Base-by-base conservation (phyloP, 805 yeast species). In the Huiozyma sinensis region DNA sequence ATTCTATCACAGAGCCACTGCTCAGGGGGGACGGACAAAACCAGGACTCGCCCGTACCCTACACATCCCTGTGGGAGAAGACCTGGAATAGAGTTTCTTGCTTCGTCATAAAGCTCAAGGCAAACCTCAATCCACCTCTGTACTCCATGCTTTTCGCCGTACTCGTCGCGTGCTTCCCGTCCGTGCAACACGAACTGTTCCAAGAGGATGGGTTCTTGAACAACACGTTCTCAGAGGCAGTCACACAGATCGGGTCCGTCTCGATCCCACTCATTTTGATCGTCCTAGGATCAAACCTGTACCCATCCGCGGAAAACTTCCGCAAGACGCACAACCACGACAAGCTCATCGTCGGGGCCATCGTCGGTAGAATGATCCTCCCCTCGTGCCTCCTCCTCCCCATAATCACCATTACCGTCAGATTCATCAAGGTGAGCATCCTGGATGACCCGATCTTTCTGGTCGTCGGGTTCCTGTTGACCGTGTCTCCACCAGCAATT, bases 401-500 rank as follows among this genome's bases (percentile, higher is more conserved):
- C 1, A 48, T 81, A 35, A 79, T 83, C 50, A 76, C 86, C 2
- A 42, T 75, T 2, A 67, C 75, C 44, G 89, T 81, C 39, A 81
- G 79, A 61, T 77, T 72, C 55, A 65, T 83, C 49, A 73, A 74
- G 31, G 71, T 79, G 13, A 78, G 87, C 42, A 81, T 83, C 33
- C 66, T 83, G 60, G 87, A 81, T 58, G 94, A 83, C 60, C 94
- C 94, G 33, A 83, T 83, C 36, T 83, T 83, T 55, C 66, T 83
- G 54, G 77, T 83, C 47, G 89, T 84, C 37, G 78, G 86, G 8
- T 83, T 83, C 55, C 70, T 83, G 30, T 70, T 83, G 49, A 83
- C 89, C 1, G 76, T 82, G 3, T 76, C 88, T 1, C 92, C 94
- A 3, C 92, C 94, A 2, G 92, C 90, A 5, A 83, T 83, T 51